Conservation (phyloP, 1,284 basidiomycete genomes). For the Ceratobasidium sp. region DNA sequence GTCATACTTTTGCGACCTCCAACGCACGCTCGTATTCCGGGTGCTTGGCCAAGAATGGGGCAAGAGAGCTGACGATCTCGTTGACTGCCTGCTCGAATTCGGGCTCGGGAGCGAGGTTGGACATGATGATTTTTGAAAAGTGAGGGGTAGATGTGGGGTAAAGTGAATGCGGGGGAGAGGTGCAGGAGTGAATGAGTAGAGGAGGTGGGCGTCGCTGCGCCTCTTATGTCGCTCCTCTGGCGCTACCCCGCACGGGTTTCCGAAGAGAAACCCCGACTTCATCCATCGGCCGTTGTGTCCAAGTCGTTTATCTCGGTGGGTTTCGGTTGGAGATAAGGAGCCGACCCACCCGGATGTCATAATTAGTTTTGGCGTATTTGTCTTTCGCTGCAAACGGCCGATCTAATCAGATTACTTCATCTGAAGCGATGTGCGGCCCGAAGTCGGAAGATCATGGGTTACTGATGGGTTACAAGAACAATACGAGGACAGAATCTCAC, state of each 20-base stretch:
- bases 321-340: slow-evolving; percentile 37
- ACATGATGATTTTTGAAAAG: not conserved
- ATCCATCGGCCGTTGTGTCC: slow-evolving; percentile 35
- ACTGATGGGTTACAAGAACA: slow-evolving; percentile 1
- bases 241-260: not conserved
- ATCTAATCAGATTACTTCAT: slow-evolving; percentile 29
- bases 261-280: not conserved
- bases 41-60: slow-evolving; percentile 73
- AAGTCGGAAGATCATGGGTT: not conserved
- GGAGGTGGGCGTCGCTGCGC: slow-evolving; percentile 11
- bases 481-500: not conserved
- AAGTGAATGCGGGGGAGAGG: not conserved
- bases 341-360: not conserved
- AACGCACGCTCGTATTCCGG: slow-evolving; percentile 79
- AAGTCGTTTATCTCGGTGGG: slow-evolving; percentile 33
- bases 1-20: slow-evolving; percentile 63
- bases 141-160: not conserved
- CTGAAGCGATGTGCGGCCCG: not conserved
- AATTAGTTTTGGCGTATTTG: not conserved
- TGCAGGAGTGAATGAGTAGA: not conserved
- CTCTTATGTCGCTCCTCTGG: not conserved
- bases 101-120: slow-evolving; percentile 57
- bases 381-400: slow-evolving; percentile 21
- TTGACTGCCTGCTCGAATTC: slow-evolving; percentile 71
- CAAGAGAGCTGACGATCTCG: slow-evolving; percentile 74